Evolutionary conservation across 163 green algal genomes (phyloP), one percentile per base, ranked within the genome.

Genomic region (Chloromonas sp.): DNA sequence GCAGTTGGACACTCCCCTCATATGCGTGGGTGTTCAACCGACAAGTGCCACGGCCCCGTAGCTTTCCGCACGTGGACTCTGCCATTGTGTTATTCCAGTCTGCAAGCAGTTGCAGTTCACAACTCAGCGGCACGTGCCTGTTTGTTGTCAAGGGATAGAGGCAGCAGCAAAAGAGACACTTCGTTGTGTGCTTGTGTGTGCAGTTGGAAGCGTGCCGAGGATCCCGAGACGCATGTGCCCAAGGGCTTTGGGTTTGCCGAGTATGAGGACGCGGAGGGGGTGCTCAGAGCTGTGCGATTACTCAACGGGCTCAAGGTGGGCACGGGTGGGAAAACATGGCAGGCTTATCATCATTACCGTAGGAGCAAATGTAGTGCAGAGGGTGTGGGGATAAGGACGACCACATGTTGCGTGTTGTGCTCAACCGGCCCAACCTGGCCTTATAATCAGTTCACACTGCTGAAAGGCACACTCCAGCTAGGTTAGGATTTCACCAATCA

Each of bases 161-260:
- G 36, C 36, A 36, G 36, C 36, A 36, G 36, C 36, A 36, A 36
- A 36, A 36, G 36, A 36, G 36, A 36, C 36, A 36, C 36, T 36
- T 36, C 36, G 36, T 36, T 36, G 36, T 36, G 36, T 70, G 78
- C 90, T 1, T 61, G 59, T 83, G 79, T 14, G 14, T 60, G 61
- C 81, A 84, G 87, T 5, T 99, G 96, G 96, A 98, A 98, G 87
- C 92, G 94, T 0, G 89, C 94, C 13, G 74, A 91, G 81, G 95
- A 98, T 84, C 92, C 95, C 1, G 91, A 93, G 2, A 97, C 89
- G 0, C 89, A 92, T n/a, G 86, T 88, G 70, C 89, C 88, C 71
- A 99, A 98, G 85, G 94, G 93, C 3, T 91, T 91, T 84, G 88
- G 88, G n/a, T 91, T 91, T 60, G 85, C 76, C 8, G 88, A 91